phyloP scores from a whole-genome alignment of 1,284 basidiomycete genomes.

The Ceratobasidium sp. region DNA sequence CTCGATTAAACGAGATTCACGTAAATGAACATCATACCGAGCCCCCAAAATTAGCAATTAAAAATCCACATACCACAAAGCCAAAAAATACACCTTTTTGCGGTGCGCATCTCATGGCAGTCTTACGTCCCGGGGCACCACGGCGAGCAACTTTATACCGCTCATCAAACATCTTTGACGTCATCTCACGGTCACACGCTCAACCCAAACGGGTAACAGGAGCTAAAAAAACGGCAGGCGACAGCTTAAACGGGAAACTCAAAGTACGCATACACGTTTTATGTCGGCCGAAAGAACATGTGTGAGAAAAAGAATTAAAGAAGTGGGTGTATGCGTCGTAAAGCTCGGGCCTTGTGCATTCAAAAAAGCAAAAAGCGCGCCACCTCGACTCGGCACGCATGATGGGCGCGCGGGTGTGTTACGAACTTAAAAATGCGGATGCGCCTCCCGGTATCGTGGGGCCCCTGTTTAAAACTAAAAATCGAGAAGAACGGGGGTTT shows the following conservation, averaged over 20 bases:
- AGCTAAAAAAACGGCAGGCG: not conserved
- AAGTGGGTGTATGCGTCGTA: constrained; percentile 2
- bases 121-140: too few relatives aligned
- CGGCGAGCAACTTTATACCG: not conserved
- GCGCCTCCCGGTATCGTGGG: too few relatives aligned
- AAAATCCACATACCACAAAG: constrained; percentile 3
- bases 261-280: not conserved
- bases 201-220: not conserved
- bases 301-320: not conserved
- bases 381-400: too few relatives aligned
- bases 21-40: constrained; percentile 20
- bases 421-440: too few relatives aligned
- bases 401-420: too few relatives aligned
- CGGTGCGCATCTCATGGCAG: too few relatives aligned
- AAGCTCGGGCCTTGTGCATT: too few relatives aligned
- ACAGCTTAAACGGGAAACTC: not conserved
- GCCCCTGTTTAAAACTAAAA: too few relatives aligned
- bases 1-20: constrained; percentile 46
- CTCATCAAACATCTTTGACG: not conserved
- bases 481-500: too few relatives aligned
- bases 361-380: too few relatives aligned
- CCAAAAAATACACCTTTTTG: too few relatives aligned
- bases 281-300: not conserved
- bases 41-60: not conserved
- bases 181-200: constrained; percentile 21